A percentile compares a stretch with the other conserved stretches of the same genome.
Evolutionary conservation across 345 rosid species (phyloP).

Genomic region (Sonneratia caseolaris): DNA sequence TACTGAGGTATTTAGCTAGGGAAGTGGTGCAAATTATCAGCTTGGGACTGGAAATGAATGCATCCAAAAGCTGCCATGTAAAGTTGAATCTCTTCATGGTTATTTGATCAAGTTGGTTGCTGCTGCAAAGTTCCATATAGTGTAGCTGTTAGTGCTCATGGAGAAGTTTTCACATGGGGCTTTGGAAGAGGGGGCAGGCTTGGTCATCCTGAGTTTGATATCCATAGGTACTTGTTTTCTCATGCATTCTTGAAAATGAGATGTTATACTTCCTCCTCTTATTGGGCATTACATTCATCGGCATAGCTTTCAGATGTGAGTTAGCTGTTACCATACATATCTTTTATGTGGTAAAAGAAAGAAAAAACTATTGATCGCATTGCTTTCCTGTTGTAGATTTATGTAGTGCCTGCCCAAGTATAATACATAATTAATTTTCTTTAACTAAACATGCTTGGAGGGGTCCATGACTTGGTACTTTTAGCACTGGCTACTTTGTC

Average conservation of each 20-base stretch:
- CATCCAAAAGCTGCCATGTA: constrained; percentile 81
- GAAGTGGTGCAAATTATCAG: constrained; percentile 94
- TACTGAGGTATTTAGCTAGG: constrained; percentile 95
- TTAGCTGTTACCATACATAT: neutral
- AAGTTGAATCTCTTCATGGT: constrained; percentile 83
- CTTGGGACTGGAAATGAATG: constrained; percentile 92
- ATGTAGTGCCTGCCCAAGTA: neutral
- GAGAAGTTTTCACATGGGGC: constrained; percentile 94
- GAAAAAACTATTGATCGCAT: neutral
- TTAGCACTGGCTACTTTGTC: neutral
- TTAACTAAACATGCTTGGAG: neutral
- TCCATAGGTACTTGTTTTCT: constrained; percentile 58
- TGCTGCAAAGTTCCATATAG: constrained; percentile 94
- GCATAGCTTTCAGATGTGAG: neutral
- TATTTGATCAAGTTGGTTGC: constrained; percentile 59
- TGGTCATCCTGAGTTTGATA: constrained; percentile 99
- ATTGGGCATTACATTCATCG: neutral
- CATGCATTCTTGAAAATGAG: neutral
- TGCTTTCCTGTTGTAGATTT: neutral
- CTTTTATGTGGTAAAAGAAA: neutral
- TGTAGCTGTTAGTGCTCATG: constrained; percentile 60
- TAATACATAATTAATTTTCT: neutral
- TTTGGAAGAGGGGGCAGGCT: constrained; percentile 99
- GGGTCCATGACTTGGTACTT: neutral
- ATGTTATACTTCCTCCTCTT: neutral